Percentiles rank a stretch among this genome's conserved stretches.
phyloP scores from a whole-genome alignment of 1,284 basidiomycete species.

The Melampsora larici-populina region DNA sequence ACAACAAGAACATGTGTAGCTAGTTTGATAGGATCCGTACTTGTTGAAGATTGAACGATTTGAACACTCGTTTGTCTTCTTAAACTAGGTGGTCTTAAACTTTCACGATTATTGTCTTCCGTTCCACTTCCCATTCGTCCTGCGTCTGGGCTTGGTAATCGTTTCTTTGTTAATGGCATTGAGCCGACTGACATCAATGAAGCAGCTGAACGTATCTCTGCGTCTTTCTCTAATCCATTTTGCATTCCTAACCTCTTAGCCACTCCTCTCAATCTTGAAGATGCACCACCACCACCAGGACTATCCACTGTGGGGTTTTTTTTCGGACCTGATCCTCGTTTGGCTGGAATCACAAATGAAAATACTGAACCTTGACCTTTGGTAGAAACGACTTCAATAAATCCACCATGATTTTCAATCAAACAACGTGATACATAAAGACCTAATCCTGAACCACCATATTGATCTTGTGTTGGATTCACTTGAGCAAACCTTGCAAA shows the following conservation, averaged over 20 bases:
- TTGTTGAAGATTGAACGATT: no score
- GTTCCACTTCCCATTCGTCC: no score
- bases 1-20: no score
- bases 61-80: no score
- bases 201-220: constrained; percentile 33
- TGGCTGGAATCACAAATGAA: constrained; percentile 37
- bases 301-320: neutral
- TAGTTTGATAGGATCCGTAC: no score
- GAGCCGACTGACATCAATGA: constrained; percentile 21
- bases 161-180: constrained; percentile 1
- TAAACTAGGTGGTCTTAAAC: no score
- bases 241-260: neutral
- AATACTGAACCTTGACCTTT: constrained; percentile 40
- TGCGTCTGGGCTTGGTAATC: no score
- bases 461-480: constrained; percentile 43
- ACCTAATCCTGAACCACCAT: constrained; percentile 36
- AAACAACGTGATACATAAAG: constrained; percentile 40
- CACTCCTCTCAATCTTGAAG: constrained; percentile 4
- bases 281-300: constrained; percentile 5
- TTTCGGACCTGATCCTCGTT: constrained; percentile 7
- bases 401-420: constrained; percentile 41
- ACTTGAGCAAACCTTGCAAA: constrained; percentile 41
- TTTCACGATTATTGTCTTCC: no score
- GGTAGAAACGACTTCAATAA: constrained; percentile 39
- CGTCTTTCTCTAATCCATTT: constrained; percentile 10